phyloP scores from a whole-genome alignment of 345 rosid genomes.

The Syzygium aromaticum region DNA sequence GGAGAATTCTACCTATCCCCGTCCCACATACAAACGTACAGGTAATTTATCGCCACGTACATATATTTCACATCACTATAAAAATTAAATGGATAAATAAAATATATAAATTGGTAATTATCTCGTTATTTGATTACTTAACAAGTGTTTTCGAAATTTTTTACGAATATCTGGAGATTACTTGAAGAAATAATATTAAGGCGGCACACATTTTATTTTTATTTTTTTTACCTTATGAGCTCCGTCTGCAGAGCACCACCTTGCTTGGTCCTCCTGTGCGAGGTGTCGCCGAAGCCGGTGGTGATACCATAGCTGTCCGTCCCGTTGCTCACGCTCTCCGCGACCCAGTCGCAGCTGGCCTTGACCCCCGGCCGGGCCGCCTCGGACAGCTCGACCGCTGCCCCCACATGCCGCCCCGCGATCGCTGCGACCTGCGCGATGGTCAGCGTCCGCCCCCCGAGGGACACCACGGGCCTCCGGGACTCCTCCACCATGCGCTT shows the following conservation, averaged over 20 bases:
- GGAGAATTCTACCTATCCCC: background rate
- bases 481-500: slow-evolving; percentile 62
- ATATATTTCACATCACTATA: background rate
- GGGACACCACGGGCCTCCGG: slow-evolving; percentile 45
- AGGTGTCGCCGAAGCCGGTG: slow-evolving; percentile 70
- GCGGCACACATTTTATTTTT: background rate
- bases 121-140: background rate
- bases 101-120: background rate
- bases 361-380: slow-evolving; percentile 43
- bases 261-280: slow-evolving; percentile 63
- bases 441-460: slow-evolving; percentile 69
- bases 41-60: background rate
- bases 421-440: slow-evolving; percentile 68
- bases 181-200: background rate
- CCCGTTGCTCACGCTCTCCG: slow-evolving; percentile 71
- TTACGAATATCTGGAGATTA: background rate
- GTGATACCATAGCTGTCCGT: slow-evolving; percentile 69
- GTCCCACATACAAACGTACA: background rate
- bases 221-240: slow-evolving; percentile 45
- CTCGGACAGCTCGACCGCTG: slow-evolving; percentile 48
- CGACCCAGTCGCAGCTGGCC: slow-evolving; percentile 80
- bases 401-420: slow-evolving; percentile 15
- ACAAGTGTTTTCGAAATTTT: background rate
- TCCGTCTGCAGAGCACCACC: slow-evolving; percentile 67
- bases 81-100: background rate